A percentile compares a stretch with the other conserved stretches of the same genome.
Evolutionary conservation across 2,329 filamentous ascomycete genomes (phyloP).

Genomic region (Ascochyta viciae-villosae): DNA sequence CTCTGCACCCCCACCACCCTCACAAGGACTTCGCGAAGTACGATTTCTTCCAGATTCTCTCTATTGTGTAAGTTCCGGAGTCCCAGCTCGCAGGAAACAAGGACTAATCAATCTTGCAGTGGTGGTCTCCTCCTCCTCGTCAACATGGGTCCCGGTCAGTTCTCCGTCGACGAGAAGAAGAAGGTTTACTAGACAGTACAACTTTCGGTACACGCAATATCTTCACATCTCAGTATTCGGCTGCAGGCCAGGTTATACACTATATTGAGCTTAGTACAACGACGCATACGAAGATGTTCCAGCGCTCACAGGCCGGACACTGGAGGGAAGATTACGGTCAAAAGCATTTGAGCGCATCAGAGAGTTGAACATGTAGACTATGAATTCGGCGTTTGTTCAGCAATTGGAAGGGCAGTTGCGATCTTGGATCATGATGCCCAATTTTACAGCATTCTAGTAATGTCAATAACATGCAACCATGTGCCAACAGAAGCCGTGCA

Average conservation of each 20-base stretch:
- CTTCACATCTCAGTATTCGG: conserved; percentile 14
- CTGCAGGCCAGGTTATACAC: conserved; percentile 16
- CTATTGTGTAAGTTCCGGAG: conserved; percentile 75
- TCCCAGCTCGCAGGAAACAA: neutral
- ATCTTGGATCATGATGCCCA: conserved; percentile 13
- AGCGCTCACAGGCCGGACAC: conserved; percentile 4
- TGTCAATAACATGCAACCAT: neutral
- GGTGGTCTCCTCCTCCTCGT: conserved; percentile 94
- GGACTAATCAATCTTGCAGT: conserved; percentile 49
- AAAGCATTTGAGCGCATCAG: conserved; percentile 23
- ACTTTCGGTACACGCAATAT: conserved; percentile 8
- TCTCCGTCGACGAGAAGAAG: conserved; percentile 99
- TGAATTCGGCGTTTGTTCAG: conserved; percentile 35
- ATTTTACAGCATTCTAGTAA: conserved; percentile 1
- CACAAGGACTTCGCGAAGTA: conserved; percentile 99
- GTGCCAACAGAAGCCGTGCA: neutral
- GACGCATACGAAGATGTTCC: conserved; percentile 15
- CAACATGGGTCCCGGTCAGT: conserved; percentile 97
- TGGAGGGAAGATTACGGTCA: conserved; percentile 7
- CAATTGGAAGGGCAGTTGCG: conserved; percentile 31
- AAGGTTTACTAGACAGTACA: conserved; percentile 81
- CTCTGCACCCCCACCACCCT: conserved; percentile 96
- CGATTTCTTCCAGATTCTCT: conserved; percentile 99
- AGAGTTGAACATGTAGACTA: conserved; percentile 40
- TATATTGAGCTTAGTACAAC: conserved; percentile 20